Conservation (phyloP, 208 protist species). For the Leishmania arabica region DNA sequence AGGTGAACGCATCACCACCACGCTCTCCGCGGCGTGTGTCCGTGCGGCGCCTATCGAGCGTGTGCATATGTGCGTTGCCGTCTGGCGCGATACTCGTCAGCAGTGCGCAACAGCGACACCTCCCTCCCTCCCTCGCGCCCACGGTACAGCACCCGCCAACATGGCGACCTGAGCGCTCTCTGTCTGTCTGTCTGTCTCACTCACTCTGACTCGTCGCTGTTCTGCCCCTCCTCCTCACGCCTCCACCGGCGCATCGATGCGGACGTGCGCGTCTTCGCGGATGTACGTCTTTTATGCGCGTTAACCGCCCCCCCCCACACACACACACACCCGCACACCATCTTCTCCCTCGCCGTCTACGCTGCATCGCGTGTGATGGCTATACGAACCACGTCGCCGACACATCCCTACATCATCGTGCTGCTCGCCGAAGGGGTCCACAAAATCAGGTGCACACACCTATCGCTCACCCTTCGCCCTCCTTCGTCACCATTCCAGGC, state of each 20-base stretch:
- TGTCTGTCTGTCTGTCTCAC: background rate
- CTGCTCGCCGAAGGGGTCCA: background rate
- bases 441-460: background rate
- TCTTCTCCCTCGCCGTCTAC: background rate
- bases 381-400: background rate
- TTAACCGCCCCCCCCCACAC: background rate
- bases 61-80: too few relatives aligned
- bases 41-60: too few relatives aligned
- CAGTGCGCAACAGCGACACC: too few relatives aligned
- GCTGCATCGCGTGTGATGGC: too few relatives aligned
- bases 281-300: background rate
- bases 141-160: too few relatives aligned
- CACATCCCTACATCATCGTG: background rate
- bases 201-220: background rate
- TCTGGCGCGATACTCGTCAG: too few relatives aligned
- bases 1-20: too few relatives aligned
- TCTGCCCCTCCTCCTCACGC: background rate
- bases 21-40: too few relatives aligned
- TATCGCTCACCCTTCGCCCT: background rate
- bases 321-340: too few relatives aligned
- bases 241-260: background rate
- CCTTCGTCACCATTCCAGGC: background rate
- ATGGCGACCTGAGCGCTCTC: background rate
- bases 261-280: background rate
- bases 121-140: too few relatives aligned